Base-by-base conservation (phyloP, 768 basidiomycete genomes). In the Mycena vulgaris region DNA sequence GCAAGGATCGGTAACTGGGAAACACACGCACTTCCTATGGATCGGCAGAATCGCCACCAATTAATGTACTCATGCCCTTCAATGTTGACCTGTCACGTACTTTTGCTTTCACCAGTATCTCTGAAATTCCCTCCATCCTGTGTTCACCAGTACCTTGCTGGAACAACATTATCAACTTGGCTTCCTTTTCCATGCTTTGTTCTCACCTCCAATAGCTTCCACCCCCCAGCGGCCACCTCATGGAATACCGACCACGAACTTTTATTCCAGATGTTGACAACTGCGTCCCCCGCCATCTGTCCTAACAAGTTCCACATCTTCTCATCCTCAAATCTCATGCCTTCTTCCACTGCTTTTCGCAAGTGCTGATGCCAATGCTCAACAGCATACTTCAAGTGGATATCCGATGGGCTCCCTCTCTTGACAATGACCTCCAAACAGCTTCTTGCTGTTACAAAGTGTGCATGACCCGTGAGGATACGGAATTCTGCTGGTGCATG, bases 301-400 rank as follows among this genome's bases (percentile, higher is more conserved):
- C 19, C 47, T 23, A 61, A 37, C 45, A 61, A 23, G 7, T 37
- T 27, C 59, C 47, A 49, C 31, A 61, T 61, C 59, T 45, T 39
- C 59, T 42, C 47, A 61, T 61, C 59, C 23, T 39, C 47, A 13
- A 5, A 51, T 37, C n/a, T 27, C 17, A 10, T 21, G 25, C 48
- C 35, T 62, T 19, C 61, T 39, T 62, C 61, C 61, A 62, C 48
- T 21, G 61, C 61, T 17, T 51, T 51, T 62, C 61, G 61, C 48
- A 62, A 62, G 61, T 62, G 61, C 39, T 62, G 6, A 35, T 37
- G 37, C 60, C 60, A 61, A 10, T 61, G 28, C 3, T 17, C n/a
- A 61, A 49, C 60, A 61, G 47, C 37, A 51, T 62, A 62, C 33
- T 51, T 6, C 31, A 23, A 5, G 27, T 27, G 48, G 23, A 35